Base-by-base conservation (phyloP, 805 yeast genomes). In the Candida pini region DNA sequence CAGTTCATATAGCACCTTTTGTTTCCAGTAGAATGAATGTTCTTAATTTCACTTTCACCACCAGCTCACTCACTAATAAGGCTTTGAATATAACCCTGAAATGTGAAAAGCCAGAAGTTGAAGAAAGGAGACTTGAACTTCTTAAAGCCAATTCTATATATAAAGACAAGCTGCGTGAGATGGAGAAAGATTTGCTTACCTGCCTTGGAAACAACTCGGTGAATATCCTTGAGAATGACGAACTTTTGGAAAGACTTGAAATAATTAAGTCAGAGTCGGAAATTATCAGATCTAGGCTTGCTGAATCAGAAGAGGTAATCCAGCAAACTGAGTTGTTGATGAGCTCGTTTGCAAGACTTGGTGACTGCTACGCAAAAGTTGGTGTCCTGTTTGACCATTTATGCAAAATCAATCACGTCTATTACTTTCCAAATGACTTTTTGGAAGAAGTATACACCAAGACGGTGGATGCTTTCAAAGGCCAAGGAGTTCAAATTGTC, bases 41-140 rank as follows among this genome's bases (percentile, higher is more conserved):
- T 9, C 64, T 85, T 14, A 85, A 86, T 55, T 90, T 81, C 55
- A 69, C 88, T 0, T 62, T 83, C n/a, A 82, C 95, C 1, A 65
- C 71, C 27, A 72, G 77, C 30, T 78, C 80, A 30, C 58, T 89
- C 32, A 79, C 81, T 38, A 67, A 70, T 19, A 80, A 80, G 43
- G 66, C 83, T 0, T 58, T 85, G 37, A 75, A 81, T 40, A 55
- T 69, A 33, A 63, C 83, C 0, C 57, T 90, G 26, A 54, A 62
- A 20, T 56, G 62, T 9, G 73, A 74, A 40, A 64, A 69, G 18
- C 95, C 96, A 0, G 90, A 80, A 7, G 54, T 85, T 6, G 87
- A 82, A 34, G 44, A 47, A 4, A 69, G 78, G 47, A 64, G 89
- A 37, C 43, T 60, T 2, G 78, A 73, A 28, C 52, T 85, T 35